phyloP scores from a whole-genome alignment of 768 basidiomycete genomes.

The Suillus subalutaceus region DNA sequence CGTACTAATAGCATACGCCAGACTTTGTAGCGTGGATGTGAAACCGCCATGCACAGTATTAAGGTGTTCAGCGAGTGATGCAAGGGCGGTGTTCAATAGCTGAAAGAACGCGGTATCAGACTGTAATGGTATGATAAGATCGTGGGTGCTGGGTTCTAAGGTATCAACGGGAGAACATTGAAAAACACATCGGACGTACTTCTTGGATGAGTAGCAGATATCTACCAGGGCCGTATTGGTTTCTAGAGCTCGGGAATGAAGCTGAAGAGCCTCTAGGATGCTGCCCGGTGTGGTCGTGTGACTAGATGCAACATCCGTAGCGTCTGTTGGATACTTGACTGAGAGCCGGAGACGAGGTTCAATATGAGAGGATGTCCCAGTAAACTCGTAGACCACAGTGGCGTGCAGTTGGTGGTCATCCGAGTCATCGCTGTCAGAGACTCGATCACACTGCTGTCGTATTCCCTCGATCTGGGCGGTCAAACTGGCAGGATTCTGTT shows the following conservation, averaged over 20 bases:
- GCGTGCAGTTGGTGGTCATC: constrained; percentile 10
- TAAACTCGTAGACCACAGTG: constrained; percentile 60
- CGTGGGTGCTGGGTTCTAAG: constrained; percentile 29
- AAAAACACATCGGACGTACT: not conserved
- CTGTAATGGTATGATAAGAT: constrained; percentile 78
- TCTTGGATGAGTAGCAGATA: not conserved
- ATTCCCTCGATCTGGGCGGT: constrained; percentile 4
- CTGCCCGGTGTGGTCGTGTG: constrained; percentile 17
- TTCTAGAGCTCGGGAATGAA: constrained; percentile 1
- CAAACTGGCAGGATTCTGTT: constrained; percentile 16
- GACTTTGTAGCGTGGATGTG: constrained; percentile 45
- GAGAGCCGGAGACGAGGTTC: constrained; percentile 63
- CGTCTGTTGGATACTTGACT: constrained; percentile 28
- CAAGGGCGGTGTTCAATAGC: constrained; percentile 63
- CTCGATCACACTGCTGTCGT: constrained; percentile 6
- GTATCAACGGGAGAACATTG: not conserved
- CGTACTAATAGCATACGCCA: constrained; percentile 43
- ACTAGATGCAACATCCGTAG: not conserved
- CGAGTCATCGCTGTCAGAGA: not conserved
- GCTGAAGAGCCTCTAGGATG: constrained; percentile 15
- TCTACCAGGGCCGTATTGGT: constrained; percentile 1
- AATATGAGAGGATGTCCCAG: constrained; percentile 45
- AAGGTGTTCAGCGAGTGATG: constrained; percentile 57
- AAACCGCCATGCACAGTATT: constrained; percentile 54
- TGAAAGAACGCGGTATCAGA: constrained; percentile 83